These are phyloP conservation scores for Solanum sparsipilum DNA, from an alignment of 257 asterid species.

Conservation along the genomic window DNA sequence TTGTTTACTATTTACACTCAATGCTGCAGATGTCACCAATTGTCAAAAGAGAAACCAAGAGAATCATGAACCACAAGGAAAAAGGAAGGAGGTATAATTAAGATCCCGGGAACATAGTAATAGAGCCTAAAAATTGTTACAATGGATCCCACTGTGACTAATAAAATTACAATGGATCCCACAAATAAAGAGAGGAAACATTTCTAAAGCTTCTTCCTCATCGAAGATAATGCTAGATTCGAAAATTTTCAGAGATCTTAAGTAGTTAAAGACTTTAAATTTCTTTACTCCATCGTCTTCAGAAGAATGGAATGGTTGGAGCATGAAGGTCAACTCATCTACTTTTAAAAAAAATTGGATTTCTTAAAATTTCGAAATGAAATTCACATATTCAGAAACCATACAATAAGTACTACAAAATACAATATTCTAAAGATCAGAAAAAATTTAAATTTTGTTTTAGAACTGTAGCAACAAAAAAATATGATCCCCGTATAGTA, in stretches of 20 bases:
- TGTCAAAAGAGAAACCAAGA: neutral
- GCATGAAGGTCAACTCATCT: neutral
- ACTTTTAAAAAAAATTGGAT: neutral
- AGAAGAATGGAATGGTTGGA: neutral
- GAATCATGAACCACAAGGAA: neutral
- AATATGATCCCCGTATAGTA: neutral
- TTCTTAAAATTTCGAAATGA: neutral
- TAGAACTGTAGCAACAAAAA: neutral
- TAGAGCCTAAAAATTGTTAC: neutral
- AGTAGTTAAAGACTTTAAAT: neutral
- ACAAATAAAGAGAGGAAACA: neutral
- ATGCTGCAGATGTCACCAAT: conserved; percentile 29
- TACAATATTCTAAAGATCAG: neutral
- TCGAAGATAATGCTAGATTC: neutral
- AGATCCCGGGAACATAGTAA: neutral
- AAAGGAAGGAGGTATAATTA: neutral
- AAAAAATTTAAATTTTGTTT: neutral
- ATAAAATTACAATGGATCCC: neutral
- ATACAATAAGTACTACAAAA: neutral
- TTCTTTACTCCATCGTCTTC: neutral
- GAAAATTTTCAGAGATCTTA: neutral
- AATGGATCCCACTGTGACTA: neutral
- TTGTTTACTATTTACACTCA: conserved; percentile 29
- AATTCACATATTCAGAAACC: neutral
- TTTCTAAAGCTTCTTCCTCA: neutral